Evolutionary conservation across 1,139 yeast species (phyloP).

Genomic region (Debaryomyces psychrophilus): DNA sequence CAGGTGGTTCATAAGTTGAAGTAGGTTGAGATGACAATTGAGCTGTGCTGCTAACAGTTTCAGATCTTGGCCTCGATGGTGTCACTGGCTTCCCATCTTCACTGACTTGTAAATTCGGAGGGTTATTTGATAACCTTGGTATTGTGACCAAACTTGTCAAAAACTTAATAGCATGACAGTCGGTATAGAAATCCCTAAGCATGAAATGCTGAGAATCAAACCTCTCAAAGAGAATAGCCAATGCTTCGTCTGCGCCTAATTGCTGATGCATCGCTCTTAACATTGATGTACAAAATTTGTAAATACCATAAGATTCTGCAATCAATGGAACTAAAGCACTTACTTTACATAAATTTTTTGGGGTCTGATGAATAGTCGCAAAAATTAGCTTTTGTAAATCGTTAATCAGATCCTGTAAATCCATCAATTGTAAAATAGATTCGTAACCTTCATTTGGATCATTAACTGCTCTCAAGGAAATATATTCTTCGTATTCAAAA

Average conservation of each 20-base stretch:
- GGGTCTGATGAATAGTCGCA: slow-evolving; percentile 67
- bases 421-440: slow-evolving; percentile 82
- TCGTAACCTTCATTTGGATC: slow-evolving; percentile 97
- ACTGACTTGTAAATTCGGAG: slow-evolving; percentile 67
- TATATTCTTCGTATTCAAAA: slow-evolving; percentile 93
- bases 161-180: slow-evolving; percentile 83
- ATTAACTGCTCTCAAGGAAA: slow-evolving; percentile 81
- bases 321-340: slow-evolving; percentile 89
- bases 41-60: slow-evolving; percentile 25
- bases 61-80: slow-evolving; percentile 46
- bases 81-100: slow-evolving; percentile 39
- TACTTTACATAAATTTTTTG: slow-evolving; percentile 77
- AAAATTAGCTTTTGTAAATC: slow-evolving; percentile 78
- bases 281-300: slow-evolving; percentile 89
- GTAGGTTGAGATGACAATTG: slow-evolving; percentile 42
- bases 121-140: slow-evolving; percentile 70
- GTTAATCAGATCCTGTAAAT: slow-evolving; percentile 82
- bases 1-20: slow-evolving; percentile 28
- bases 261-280: slow-evolving; percentile 82
- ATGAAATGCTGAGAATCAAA: slow-evolving; percentile 80
- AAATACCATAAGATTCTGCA: slow-evolving; percentile 92
- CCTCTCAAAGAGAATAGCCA: slow-evolving; percentile 72
- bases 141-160: slow-evolving; percentile 82
- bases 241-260: slow-evolving; percentile 75
- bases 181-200: slow-evolving; percentile 84